A percentile compares a stretch with the other conserved stretches of the same genome.
These are phyloP conservation scores for Plasmodium gaboni DNA, from an alignment of 169 alveolate genomes.

Conservation along the genomic window DNA sequence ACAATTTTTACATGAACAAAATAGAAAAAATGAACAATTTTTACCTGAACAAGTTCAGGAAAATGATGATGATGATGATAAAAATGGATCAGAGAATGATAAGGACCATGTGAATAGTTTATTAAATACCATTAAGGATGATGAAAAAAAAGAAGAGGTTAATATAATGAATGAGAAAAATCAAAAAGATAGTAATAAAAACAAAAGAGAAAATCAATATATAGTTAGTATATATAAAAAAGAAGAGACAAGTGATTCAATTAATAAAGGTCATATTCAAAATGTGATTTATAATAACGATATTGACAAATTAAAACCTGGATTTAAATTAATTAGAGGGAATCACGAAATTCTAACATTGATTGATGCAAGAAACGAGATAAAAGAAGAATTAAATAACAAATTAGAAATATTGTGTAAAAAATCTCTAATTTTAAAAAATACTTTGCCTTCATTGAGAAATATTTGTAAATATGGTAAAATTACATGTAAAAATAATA, in stretches of 20 bases:
- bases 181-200: not conserved
- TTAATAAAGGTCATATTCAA: too few relatives aligned
- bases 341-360: conserved; percentile 60
- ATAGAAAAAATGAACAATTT: too few relatives aligned
- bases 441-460: conserved; percentile 42
- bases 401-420: conserved; percentile 30
- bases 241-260: not conserved
- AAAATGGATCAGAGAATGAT: too few relatives aligned
- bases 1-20: too few relatives aligned
- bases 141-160: not conserved
- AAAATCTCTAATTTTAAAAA: conserved; percentile 52
- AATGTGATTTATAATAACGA: conserved; percentile 11
- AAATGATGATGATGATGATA: too few relatives aligned
- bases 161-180: not conserved
- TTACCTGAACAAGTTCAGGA: too few relatives aligned
- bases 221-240: conserved; percentile 3
- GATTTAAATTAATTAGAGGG: conserved; percentile 60
- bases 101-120: too few relatives aligned
- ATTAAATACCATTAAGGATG: too few relatives aligned
- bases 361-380: conserved; percentile 62
- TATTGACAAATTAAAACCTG: conserved; percentile 33
- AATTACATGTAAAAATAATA: conserved; percentile 65
- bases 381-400: conserved; percentile 53
- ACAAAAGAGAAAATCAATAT: not conserved
- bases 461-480: conserved; percentile 69